phyloP scores from a whole-genome alignment of 352 stramenopile species.

The Hyaloperonospora arabidopsidis region DNA sequence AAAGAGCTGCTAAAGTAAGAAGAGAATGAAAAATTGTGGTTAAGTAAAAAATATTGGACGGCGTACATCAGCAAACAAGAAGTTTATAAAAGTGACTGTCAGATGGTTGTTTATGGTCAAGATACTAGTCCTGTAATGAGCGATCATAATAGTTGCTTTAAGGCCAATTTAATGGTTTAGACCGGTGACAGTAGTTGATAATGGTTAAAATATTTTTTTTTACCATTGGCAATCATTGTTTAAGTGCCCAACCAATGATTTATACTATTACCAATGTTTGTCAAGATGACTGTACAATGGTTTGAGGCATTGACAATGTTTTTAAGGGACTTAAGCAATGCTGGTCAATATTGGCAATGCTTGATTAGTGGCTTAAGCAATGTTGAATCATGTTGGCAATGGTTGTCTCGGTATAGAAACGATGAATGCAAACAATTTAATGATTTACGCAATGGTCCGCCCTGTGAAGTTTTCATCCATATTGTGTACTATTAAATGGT shows the following conservation, averaged over 20 bases:
- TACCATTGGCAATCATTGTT: neutral
- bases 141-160: neutral
- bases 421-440: too few species aligned
- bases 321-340: neutral
- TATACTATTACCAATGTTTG: neutral
- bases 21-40: too few species aligned
- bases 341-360: neutral
- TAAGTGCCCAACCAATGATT: neutral
- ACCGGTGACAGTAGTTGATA: too few species aligned
- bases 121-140: neutral
- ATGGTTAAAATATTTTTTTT: too few species aligned
- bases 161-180: neutral
- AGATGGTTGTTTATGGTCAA: neutral
- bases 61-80: neutral
- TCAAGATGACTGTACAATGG: neutral
- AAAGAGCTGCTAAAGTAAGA: too few species aligned
- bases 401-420: neutral
- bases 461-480: neutral
- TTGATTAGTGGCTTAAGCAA: neutral
- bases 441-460: neutral
- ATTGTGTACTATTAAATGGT: too few species aligned
- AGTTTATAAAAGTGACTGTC: neutral
- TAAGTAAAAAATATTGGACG: too few species aligned
- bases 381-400: neutral
- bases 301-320: neutral